Evolutionary conservation across 495 filamentous ascomycete genomes (phyloP), one percentile per base, ranked within the genome.

Genomic region (Penicillium nucicola): DNA sequence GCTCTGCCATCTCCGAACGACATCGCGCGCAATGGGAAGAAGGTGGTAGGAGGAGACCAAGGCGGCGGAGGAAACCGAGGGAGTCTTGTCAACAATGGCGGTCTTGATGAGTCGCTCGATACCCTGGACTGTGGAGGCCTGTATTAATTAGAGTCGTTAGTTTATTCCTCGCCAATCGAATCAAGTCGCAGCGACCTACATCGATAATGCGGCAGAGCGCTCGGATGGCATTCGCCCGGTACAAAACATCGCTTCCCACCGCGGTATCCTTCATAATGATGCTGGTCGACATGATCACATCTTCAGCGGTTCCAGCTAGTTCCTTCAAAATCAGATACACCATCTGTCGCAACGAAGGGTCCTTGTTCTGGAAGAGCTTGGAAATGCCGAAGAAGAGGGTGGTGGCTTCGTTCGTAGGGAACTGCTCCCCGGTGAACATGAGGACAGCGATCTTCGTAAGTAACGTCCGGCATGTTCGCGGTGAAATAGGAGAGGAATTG

Each of bases 261-360:
- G 91, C 90, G 6, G 92, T 96, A 66, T 99, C 93, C 77, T 99
- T 99, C 92, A 99, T 99, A 55, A 99, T 96, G 60, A 90, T 96
- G 72, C 88, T 92, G 18, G 93, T 99, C 44, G 96, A 92, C 93
- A 99, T 97, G 58, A 99, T 99, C 50, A 96, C 92, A 80, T 99
- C 93, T 71, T 97, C 92, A 23, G 95, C 92, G n/a, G 90, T 95
- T 64, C 84, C 81, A 52, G 92, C 89, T 57, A 99, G 78, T 80
- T 99, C 93, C 80, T 96, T 97, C 76, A 98, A 85, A 57, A 96
- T 85, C 25, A 98, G 79, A 75, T 97, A 96, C 31, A 99, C 92
- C 92, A 97, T 97, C 77, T 99, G 93, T 61, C 93, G 90, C 69
- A 99, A 80, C 55, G 89, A 90, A 58, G 92, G 89, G 84, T 99